phyloP scores from a whole-genome alignment of 2,329 filamentous ascomycete species.

The Juglanconis sp. region DNA sequence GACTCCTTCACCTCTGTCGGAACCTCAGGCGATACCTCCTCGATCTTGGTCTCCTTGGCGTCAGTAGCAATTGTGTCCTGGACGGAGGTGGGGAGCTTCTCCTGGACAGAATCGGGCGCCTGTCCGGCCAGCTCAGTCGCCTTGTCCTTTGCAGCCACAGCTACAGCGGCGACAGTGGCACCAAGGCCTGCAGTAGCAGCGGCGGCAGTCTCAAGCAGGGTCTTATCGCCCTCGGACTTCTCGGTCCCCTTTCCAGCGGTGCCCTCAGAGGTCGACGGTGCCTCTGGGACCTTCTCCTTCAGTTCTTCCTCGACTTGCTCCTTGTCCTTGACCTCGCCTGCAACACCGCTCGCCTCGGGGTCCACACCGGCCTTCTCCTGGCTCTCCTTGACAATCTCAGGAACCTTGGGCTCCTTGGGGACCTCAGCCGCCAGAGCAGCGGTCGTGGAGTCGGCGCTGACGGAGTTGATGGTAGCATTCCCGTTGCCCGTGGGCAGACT shows the following conservation, averaged over 20 bases:
- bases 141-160: constrained; percentile 29
- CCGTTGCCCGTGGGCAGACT: constrained; percentile 63
- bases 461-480: constrained; percentile 50
- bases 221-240: constrained; percentile 46
- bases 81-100: constrained; percentile 46
- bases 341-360: constrained; percentile 66
- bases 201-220: constrained; percentile 37
- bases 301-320: constrained; percentile 68
- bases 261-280: constrained; percentile 55
- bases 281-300: constrained; percentile 62
- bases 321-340: constrained; percentile 68
- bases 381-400: constrained; percentile 67
- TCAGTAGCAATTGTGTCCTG: constrained; percentile 43
- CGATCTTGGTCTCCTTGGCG: constrained; percentile 37
- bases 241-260: constrained; percentile 50
- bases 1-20: constrained; percentile 57
- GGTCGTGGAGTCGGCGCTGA: constrained; percentile 59
- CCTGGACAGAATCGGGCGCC: constrained; percentile 53
- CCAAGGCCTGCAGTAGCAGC: constrained; percentile 33
- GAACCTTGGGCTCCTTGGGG: constrained; percentile 55
- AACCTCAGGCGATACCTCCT: constrained; percentile 48
- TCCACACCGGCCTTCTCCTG: constrained; percentile 62
- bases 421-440: constrained; percentile 65
- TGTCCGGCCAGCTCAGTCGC: constrained; percentile 39
- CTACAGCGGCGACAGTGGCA: constrained; percentile 24